phyloP scores from a whole-genome alignment of 75 land plant genomes.

The Pinus albicaulis region DNA sequence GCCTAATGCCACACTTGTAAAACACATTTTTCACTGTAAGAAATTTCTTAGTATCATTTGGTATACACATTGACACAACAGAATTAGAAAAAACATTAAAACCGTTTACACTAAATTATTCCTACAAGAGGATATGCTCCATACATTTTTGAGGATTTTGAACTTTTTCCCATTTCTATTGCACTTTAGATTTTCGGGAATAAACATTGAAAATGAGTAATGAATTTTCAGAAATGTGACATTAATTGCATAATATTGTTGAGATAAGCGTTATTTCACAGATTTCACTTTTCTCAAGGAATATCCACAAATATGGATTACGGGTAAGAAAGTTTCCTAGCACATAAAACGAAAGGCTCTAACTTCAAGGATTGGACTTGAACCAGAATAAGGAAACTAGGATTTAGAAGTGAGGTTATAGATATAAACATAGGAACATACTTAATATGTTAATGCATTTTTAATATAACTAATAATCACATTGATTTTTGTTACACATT shows the following conservation, averaged over 20 bases:
- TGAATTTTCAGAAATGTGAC: background rate
- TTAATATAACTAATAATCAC: too few species aligned
- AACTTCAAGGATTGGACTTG: background rate
- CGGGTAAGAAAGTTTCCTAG: too few species aligned
- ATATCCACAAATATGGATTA: background rate
- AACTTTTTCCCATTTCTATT: background rate
- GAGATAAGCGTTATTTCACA: background rate
- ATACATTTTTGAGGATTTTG: background rate
- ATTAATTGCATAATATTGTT: background rate
- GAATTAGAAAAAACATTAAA: background rate
- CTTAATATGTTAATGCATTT: background rate
- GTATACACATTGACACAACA: background rate
- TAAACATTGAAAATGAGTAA: background rate
- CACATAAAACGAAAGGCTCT: background rate
- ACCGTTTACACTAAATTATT: background rate
- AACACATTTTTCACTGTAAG: constrained; percentile 88
- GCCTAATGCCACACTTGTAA: constrained; percentile 74
- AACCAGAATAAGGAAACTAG: background rate
- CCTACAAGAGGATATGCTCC: background rate
- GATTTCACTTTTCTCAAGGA: background rate
- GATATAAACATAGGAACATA: background rate
- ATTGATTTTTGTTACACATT: too few species aligned
- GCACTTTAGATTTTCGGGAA: background rate
- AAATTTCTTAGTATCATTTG: constrained; percentile 9
- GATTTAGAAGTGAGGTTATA: background rate